phyloP scores from a whole-genome alignment of 2,329 filamentous ascomycete species.

The Aspergillus sclerotialis region DNA sequence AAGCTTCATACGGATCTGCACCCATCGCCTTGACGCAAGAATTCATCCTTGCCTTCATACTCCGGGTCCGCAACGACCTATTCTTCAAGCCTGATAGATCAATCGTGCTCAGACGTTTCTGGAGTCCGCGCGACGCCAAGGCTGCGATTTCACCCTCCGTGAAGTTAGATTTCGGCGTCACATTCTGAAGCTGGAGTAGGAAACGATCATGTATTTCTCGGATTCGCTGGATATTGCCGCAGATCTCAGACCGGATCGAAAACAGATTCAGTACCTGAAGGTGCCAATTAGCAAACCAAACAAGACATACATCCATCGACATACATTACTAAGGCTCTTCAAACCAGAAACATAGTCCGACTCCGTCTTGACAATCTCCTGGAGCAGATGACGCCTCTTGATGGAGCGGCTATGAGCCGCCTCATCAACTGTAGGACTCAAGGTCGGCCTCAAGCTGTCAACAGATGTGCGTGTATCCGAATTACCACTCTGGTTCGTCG shows the following conservation, averaged over 20 bases:
- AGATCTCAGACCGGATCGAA: slow-evolving; percentile 66
- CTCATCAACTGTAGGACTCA: slow-evolving; percentile 53
- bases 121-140: slow-evolving; percentile 22
- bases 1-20: slow-evolving; percentile 48
- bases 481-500: slow-evolving; percentile 46
- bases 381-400: slow-evolving; percentile 70
- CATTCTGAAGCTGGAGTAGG: slow-evolving; percentile 63
- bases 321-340: slow-evolving; percentile 77
- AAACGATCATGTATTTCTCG: slow-evolving; percentile 78
- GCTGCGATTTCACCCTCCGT: slow-evolving; percentile 13
- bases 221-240: slow-evolving; percentile 71
- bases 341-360: slow-evolving; percentile 83
- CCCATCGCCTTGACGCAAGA: slow-evolving; percentile 29
- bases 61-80: slow-evolving; percentile 22
- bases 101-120: slow-evolving; percentile 43
- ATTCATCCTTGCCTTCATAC: slow-evolving; percentile 21
- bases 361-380: slow-evolving; percentile 81
- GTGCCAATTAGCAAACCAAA: slow-evolving; percentile 22
- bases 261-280: slow-evolving; percentile 66
- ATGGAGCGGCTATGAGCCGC: slow-evolving; percentile 64
- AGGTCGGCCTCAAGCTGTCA: slow-evolving; percentile 46
- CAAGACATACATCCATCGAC: slow-evolving; percentile 15
- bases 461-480: slow-evolving; percentile 60
- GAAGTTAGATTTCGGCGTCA: slow-evolving; percentile 56
- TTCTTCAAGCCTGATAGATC: slow-evolving; percentile 32